Base-by-base conservation (phyloP, 2,329 filamentous ascomycete genomes). In the Graphilbum fragrans region DNA sequence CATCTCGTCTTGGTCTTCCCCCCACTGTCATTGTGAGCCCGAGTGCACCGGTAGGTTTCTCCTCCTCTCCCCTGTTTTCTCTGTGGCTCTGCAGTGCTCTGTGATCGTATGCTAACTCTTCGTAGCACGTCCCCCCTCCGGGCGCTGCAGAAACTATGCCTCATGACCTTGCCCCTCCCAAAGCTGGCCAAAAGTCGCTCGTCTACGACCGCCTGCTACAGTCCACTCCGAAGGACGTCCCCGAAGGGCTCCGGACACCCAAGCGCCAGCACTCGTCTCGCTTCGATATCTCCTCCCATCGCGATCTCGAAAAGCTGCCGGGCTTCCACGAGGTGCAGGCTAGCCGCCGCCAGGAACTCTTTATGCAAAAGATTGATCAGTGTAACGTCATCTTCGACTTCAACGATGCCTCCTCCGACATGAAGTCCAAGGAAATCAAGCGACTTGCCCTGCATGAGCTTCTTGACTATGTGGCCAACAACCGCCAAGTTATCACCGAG, bases 331-430 rank as follows among this genome's bases (percentile, higher is more conserved):
- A 98, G 63, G 92, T 96, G 21, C 84, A 90, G 11, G 92, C 92
- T 16, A 94, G 94, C 58, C 80, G 90, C 48, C 79, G 92, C 47
- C 88, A 95, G 64, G 90, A 96, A 53, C 75, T 98, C 17, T 98
- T 98, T 65, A 95, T 98, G 88, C 88, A 96, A 59, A 98, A 98
- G 72, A 92, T 98, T 53, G 92, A 96, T 55, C 92, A 98, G 61
- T 98, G 92, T 70, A 98, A 98, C 59, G 93, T 98, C 67, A 98
- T 98, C 55, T 98, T 98, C 58, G 92, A 98, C 66, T 98, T 98
- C 67, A 98, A 96, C 59, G 92, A 98, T 62, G 86, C 90, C 38
- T 94, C 86, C 50, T 88, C 82, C 51, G 92, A 98, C 59, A 96
- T 98, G 88, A 98, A 98, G 63, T 94, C 90, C 37, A 98, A 98